A percentile compares a stretch with the other conserved stretches of the same genome.
Evolutionary conservation across 805 yeast species (phyloP).

Genomic region (Metschnikowia noctiluminum): DNA sequence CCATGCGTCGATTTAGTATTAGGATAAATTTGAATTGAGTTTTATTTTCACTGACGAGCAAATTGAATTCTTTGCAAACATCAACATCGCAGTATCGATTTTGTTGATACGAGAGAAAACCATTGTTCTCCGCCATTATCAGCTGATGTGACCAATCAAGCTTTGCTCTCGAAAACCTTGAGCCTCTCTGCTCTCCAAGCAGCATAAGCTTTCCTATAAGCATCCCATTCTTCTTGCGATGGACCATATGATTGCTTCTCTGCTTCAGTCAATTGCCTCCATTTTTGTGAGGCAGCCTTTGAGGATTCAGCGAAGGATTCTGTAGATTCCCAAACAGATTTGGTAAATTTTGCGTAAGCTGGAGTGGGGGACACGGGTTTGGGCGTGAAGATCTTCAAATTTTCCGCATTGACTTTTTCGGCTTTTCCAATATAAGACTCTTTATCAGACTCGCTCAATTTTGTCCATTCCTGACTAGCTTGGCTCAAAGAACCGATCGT

Average conservation of each 20-base stretch:
- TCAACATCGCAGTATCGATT: neutral
- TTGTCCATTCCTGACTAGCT: constrained; percentile 23
- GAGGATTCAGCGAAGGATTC: constrained; percentile 22
- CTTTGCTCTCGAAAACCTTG: constrained; percentile 8
- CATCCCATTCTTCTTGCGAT: constrained; percentile 18
- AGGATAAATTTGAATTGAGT: too few relatives aligned
- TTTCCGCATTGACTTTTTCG: constrained; percentile 27
- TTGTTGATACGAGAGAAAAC: too few relatives aligned
- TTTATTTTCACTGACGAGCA: too few relatives aligned
- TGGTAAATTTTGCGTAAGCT: constrained; percentile 30
- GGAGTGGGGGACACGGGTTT: constrained; percentile 33
- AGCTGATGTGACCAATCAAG: neutral
- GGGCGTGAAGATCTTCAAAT: constrained; percentile 23
- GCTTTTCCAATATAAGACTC: constrained; percentile 24
- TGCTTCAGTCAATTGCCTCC: constrained; percentile 27
- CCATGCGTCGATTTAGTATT: too few relatives aligned
- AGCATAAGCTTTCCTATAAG: constrained; percentile 21
- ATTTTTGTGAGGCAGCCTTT: constrained; percentile 26
- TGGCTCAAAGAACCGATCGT: constrained; percentile 16
- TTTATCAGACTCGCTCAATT: constrained; percentile 28
- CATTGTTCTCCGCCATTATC: too few relatives aligned
- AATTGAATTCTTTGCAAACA: too few relatives aligned
- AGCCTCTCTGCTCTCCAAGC: constrained; percentile 33
- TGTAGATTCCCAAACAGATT: constrained; percentile 26
- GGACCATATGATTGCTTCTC: constrained; percentile 28